Evolutionary conservation across 2,329 filamentous ascomycete genomes (phyloP).

Genomic region (Sclerotinia subarctica): DNA sequence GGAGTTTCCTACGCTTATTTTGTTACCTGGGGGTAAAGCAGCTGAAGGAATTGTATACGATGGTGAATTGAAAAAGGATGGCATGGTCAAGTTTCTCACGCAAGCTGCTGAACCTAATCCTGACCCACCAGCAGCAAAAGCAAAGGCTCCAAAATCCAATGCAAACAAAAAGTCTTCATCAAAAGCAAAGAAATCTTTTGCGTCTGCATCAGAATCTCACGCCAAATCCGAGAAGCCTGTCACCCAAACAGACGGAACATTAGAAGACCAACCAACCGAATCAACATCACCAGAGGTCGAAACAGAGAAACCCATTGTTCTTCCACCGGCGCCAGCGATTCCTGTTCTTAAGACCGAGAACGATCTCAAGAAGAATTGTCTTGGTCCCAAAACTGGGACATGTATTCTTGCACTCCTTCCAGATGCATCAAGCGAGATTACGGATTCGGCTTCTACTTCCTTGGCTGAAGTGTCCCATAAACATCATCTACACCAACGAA

Average conservation of each 20-base stretch:
- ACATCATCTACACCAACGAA: conserved; percentile 61
- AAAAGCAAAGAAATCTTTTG: conserved; percentile 46
- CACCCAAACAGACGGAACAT: conserved; percentile 48
- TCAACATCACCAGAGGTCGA: conserved; percentile 43
- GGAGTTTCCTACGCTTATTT: conserved; percentile 75
- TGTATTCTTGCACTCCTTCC: conserved; percentile 78
- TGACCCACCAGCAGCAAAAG: conserved; percentile 56
- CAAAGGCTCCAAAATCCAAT: conserved; percentile 45
- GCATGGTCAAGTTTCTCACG: conserved; percentile 77
- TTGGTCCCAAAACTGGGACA: conserved; percentile 72
- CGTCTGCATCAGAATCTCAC: conserved; percentile 50
- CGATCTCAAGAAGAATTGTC: conserved; percentile 67
- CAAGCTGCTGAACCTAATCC: conserved; percentile 77
- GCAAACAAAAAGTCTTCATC: conserved; percentile 39
- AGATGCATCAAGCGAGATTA: conserved; percentile 39
- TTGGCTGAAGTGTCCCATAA: conserved; percentile 75
- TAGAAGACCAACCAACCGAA: conserved; percentile 52
- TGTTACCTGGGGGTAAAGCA: conserved; percentile 67
- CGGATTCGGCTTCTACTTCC: conserved; percentile 55
- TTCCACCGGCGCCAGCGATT: conserved; percentile 61
- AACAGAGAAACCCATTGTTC: conserved; percentile 43
- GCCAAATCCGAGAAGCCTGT: conserved; percentile 48
- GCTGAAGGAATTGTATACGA: conserved; percentile 69
- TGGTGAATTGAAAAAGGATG: conserved; percentile 81
- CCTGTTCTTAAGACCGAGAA: conserved; percentile 60